Base-by-base conservation (phyloP, 1,139 yeast species). In the Yarrowia galli region DNA sequence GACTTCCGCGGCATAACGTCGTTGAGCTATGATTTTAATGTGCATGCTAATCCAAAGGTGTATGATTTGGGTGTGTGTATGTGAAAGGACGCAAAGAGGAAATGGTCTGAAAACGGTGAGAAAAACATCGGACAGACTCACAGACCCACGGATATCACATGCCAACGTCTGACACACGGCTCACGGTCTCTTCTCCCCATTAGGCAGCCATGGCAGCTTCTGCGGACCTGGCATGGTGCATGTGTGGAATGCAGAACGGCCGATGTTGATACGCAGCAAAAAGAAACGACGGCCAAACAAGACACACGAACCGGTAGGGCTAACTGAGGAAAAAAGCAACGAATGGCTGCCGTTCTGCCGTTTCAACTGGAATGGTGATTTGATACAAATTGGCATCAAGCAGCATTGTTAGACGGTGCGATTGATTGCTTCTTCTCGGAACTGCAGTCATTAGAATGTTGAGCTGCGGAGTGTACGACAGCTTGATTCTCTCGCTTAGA, bases 221-320 rank as follows among this genome's bases (percentile, higher is more conserved):
- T 51, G 58, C 58, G 28, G 42, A 16, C 58, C 58, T 35, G 58
- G 42, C 58, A 51, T 51, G 18, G 58, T 51, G 58, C 58, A 51
- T 18, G 58, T 51, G 42, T 51, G 58, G 58, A 51, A 51, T 51
- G 58, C 36, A n/a, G 15, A n/a, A 9, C 32, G 32, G 32, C 8
- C 32, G 36, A n/a, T 48, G 53, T 45, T 45, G 49, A 45, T 45
- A 45, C 25, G 48, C 45, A n/a, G 49, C 22, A 46, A 46, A 42
- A 23, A 46, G 20, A 25, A 46, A 46, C 20, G 18, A 10, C 18
- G 10, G 8, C 3, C 40, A 35, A 20, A 18, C n/a, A 10, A 10
- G n/a, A 13, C n/a, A n/a, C n/a, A n/a, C 32, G 20, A 51, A 18
- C 20, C 43, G 12, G 43, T 40, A 12, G 20, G 32, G 9, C 6